Conservation (phyloP, 2,329 filamentous ascomycete genomes). For the Pestalotiopsis sp. region DNA sequence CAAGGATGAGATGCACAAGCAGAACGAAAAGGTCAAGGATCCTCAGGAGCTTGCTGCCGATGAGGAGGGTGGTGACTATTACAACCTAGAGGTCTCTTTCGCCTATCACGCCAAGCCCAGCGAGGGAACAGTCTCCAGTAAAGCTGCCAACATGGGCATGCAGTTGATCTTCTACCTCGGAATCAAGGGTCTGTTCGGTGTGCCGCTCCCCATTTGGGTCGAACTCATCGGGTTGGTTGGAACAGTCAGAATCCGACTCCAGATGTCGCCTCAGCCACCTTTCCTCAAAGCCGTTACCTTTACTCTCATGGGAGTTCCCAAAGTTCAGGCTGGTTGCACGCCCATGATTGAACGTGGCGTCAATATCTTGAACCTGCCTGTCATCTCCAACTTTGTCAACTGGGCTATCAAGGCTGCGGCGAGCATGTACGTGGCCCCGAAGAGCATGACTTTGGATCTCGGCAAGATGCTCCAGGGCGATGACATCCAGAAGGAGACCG, state of each 20-base stretch:
- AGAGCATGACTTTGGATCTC: constrained; percentile 90
- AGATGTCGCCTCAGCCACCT: constrained; percentile 87
- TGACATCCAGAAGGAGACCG: constrained; percentile 85
- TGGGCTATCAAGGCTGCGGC: constrained; percentile 88
- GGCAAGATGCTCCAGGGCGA: constrained; percentile 90
- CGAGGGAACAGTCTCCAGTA: constrained; percentile 70
- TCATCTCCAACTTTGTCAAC: constrained; percentile 97
- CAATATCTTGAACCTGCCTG: constrained; percentile 86
- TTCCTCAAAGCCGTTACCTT: constrained; percentile 92
- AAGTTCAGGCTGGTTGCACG: constrained; percentile 85
- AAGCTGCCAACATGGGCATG: constrained; percentile 96
- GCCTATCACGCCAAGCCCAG: constrained; percentile 88
- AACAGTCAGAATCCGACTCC: constrained; percentile 79
- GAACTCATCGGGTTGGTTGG: constrained; percentile 90
- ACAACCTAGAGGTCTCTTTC: constrained; percentile 88
- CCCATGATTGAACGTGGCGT: constrained; percentile 91
- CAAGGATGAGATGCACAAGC: constrained; percentile 77
- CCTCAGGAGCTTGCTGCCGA: constrained; percentile 85
- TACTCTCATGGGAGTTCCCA: constrained; percentile 91
- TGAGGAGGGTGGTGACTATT: constrained; percentile 88
- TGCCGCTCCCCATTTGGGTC: constrained; percentile 86
- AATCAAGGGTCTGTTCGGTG: constrained; percentile 83
- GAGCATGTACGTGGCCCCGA: constrained; percentile 91
- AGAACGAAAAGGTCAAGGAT: constrained; percentile 81
- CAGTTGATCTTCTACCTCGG: constrained; percentile 93